phyloP scores from a whole-genome alignment of 768 basidiomycete genomes.

The Leccinum pellstonianum region DNA sequence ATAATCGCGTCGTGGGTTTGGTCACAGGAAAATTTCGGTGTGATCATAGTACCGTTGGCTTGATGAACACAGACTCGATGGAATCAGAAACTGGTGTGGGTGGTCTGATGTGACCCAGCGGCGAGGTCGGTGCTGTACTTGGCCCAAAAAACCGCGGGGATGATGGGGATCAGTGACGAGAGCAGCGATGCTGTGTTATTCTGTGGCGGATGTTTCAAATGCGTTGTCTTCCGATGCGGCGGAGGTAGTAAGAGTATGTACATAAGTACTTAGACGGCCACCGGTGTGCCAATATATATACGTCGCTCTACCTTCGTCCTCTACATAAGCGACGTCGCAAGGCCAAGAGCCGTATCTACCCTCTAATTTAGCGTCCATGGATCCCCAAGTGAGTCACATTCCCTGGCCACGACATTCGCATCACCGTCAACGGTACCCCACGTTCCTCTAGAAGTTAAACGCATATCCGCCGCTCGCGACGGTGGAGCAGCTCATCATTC shows the following conservation, averaged over 20 bases:
- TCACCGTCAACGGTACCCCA: slow-evolving; percentile 59
- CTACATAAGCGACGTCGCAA: slow-evolving; percentile 8
- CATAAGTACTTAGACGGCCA: slow-evolving; percentile 10
- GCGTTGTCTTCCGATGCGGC: too few relatives aligned
- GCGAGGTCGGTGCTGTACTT: background rate
- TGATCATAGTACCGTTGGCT: slow-evolving; percentile 55
- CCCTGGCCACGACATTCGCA: background rate
- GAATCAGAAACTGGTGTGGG: background rate
- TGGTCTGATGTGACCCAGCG: background rate
- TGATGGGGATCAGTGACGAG: background rate
- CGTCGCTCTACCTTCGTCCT: background rate
- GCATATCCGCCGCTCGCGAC: slow-evolving; percentile 70
- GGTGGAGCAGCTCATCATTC: slow-evolving; percentile 73
- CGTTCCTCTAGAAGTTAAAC: slow-evolving; percentile 52
- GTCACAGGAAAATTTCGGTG: slow-evolving; percentile 69
- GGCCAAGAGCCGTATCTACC: background rate
- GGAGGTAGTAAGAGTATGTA: background rate
- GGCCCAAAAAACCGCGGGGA: background rate
- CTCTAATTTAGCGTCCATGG: slow-evolving; percentile 24
- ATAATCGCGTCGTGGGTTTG: slow-evolving; percentile 58
- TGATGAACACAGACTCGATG: background rate
- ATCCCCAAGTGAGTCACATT: slow-evolving; percentile 44
- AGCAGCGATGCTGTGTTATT: background rate
- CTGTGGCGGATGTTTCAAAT: background rate
- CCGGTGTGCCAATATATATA: background rate